Evolutionary conservation across 2,329 filamentous ascomycete genomes (phyloP).

Genomic region (Aspergillus tanneri): DNA sequence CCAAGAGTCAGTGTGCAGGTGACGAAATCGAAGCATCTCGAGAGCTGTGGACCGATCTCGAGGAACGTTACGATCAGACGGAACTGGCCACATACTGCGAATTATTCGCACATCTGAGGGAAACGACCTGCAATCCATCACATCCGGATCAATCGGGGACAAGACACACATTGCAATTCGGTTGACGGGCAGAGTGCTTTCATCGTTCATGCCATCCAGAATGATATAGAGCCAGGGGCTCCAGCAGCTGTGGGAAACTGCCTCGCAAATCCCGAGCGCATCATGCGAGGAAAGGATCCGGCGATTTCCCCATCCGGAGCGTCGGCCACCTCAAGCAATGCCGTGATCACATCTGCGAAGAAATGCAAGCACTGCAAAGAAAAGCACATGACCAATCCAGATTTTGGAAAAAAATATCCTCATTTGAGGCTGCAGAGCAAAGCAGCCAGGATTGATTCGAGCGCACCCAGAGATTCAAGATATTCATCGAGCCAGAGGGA

Average conservation of each 20-base stretch:
- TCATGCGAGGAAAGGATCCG: conserved; percentile 6
- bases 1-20: conserved; percentile 5
- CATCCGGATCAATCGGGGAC: conserved; percentile 2
- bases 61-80: conserved; percentile 5
- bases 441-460: conserved; percentile 2
- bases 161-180: conserved; percentile 1
- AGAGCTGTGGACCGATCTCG: conserved; percentile 5
- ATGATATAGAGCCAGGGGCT: conserved; percentile 4
- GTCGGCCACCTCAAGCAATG: conserved; percentile 2
- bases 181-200: conserved; percentile 5
- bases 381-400: conserved; percentile 4
- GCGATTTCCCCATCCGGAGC: not conserved
- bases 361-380: conserved; percentile 5
- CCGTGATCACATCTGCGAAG: conserved; percentile 2
- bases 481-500: conserved; percentile 4
- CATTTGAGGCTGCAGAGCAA: conserved; percentile 3
- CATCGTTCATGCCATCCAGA: conserved; percentile 6
- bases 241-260: conserved; percentile 1
- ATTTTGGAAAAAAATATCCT: conserved; percentile 5
- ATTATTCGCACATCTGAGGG: conserved; percentile 3
- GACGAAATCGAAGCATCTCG: conserved; percentile 1
- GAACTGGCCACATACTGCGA: conserved; percentile 7
- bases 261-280: conserved; percentile 4
- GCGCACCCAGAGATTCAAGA: conserved; percentile 5
- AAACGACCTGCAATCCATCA: conserved; percentile 3